These are phyloP conservation scores for Mucor lusitanicus DNA, from an alignment of 371 early-diverging fungal genomes.

Conservation along the genomic window DNA sequence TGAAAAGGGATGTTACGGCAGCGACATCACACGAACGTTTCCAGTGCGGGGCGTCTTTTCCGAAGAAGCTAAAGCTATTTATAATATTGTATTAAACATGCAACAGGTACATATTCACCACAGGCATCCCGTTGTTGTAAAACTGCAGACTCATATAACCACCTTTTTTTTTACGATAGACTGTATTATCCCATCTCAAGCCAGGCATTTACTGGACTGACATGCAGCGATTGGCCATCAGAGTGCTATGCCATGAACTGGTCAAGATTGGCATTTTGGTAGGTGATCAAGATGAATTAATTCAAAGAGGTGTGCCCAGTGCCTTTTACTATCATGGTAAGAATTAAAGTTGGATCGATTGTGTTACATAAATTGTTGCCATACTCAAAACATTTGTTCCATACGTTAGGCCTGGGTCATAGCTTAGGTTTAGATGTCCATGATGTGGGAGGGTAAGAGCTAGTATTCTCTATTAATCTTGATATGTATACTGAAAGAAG, in stretches of 20 bases:
- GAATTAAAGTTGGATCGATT: background rate
- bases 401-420: conserved; percentile 47
- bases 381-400: background rate
- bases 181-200: conserved; percentile 58
- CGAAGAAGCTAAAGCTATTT: conserved; percentile 67
- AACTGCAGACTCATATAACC: background rate
- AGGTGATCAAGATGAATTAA: conserved; percentile 64
- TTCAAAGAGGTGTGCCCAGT: conserved; percentile 64
- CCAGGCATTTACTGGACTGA: conserved; percentile 88
- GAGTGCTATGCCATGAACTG: conserved; percentile 68
- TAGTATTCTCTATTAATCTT: background rate
- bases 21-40: conserved; percentile 86
- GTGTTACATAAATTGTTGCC: background rate
- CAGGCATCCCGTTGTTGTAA: background rate
- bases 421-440: conserved; percentile 81
- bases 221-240: conserved; percentile 79
- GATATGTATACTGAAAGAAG: background rate
- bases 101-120: conserved; percentile 50
- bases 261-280: conserved; percentile 67
- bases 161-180: conserved; percentile 12
- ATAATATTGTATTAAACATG: conserved; percentile 77
- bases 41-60: conserved; percentile 75
- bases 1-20: conserved; percentile 72
- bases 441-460: conserved; percentile 83
- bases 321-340: conserved; percentile 89